Percentiles rank a stretch among this genome's conserved stretches.
phyloP scores from a whole-genome alignment of 2,329 filamentous ascomycete species.

The Alternaria sp. region DNA sequence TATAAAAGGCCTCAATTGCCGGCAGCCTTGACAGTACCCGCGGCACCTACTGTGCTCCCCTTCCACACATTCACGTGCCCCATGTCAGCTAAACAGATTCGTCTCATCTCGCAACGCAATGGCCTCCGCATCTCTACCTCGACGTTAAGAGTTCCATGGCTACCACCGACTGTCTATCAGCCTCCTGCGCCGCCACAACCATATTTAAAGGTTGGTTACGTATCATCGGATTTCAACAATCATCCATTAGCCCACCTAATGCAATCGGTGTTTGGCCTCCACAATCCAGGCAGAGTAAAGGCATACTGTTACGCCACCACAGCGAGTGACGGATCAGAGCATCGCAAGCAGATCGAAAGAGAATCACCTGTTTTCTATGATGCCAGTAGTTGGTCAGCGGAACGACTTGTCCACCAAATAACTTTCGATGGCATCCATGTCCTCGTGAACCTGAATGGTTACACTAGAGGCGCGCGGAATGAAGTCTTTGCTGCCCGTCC shows the following conservation, averaged over 20 bases:
- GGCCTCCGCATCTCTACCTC: constrained; percentile 91
- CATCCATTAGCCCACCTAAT: constrained; percentile 96
- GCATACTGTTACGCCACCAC: constrained; percentile 98
- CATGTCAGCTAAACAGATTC: constrained; percentile 87
- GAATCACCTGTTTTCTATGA: constrained; percentile 93
- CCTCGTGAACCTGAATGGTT: constrained; percentile 96
- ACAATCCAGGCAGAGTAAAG: constrained; percentile 75
- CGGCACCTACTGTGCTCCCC: constrained; percentile 90
- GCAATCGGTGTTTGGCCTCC: constrained; percentile 97
- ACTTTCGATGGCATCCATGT: constrained; percentile 90
- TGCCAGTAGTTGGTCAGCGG: constrained; percentile 84
- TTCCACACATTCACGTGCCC: constrained; percentile 99
- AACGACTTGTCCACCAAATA: constrained; percentile 85
- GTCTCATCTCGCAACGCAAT: constrained; percentile 93
- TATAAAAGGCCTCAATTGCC: constrained; percentile 81
- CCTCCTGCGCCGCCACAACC: constrained; percentile 84
- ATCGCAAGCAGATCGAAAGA: constrained; percentile 90
- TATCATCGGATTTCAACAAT: constrained; percentile 99
- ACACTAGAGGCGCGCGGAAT: constrained; percentile 94
- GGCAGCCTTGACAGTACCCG: constrained; percentile 75
- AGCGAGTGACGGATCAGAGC: constrained; percentile 83
- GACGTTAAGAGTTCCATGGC: constrained; percentile 85
- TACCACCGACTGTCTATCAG: constrained; percentile 80
- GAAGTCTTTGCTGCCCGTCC: constrained; percentile 96
- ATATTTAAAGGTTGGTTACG: constrained; percentile 89